Percentiles rank a stretch among this genome's conserved stretches.
Evolutionary conservation across 768 basidiomycete species (phyloP).

Genomic region (Leucocoprinus sp.): DNA sequence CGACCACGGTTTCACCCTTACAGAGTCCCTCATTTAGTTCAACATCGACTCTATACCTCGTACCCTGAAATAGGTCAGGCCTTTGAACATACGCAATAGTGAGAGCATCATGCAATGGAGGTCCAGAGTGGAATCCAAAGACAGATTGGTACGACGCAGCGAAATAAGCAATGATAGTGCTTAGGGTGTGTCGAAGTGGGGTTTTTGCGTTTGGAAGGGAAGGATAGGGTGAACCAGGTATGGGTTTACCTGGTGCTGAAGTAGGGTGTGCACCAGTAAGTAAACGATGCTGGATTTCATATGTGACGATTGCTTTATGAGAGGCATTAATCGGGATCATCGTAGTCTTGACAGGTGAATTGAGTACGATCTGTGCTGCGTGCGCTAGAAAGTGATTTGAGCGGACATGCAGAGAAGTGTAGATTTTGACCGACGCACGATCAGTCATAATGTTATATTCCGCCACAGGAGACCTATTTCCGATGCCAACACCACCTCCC

Average conservation of each 20-base stretch:
- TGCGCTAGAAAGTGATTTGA: conserved; percentile 44
- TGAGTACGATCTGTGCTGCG: conserved; percentile 73
- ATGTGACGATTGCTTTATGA: conserved; percentile 73
- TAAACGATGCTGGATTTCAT: conserved; percentile 41
- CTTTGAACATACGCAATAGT: conserved; percentile 68
- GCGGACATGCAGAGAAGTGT: neutral
- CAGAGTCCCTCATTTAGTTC: conserved; percentile 63
- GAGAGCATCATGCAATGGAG: conserved; percentile 82
- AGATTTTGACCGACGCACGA: conserved; percentile 39
- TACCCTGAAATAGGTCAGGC: conserved; percentile 57
- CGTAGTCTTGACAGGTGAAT: conserved; percentile 54
- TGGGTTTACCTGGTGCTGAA: neutral
- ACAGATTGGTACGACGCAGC: conserved; percentile 61
- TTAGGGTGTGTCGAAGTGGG: conserved; percentile 63
- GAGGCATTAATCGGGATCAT: conserved; percentile 90
- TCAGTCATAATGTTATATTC: conserved; percentile 82
- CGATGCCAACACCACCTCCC: conserved; percentile 85
- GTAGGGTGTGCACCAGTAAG: conserved; percentile 25
- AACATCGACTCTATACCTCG: conserved; percentile 74
- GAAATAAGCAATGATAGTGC: conserved; percentile 69
- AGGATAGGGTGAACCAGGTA: conserved; percentile 8
- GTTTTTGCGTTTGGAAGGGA: conserved; percentile 27
- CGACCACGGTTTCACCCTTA: conserved; percentile 73
- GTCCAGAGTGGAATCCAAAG: conserved; percentile 79
- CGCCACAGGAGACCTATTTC: conserved; percentile 73